Conservation (phyloP, 306 rosid species). For the Castanea crenata region DNA sequence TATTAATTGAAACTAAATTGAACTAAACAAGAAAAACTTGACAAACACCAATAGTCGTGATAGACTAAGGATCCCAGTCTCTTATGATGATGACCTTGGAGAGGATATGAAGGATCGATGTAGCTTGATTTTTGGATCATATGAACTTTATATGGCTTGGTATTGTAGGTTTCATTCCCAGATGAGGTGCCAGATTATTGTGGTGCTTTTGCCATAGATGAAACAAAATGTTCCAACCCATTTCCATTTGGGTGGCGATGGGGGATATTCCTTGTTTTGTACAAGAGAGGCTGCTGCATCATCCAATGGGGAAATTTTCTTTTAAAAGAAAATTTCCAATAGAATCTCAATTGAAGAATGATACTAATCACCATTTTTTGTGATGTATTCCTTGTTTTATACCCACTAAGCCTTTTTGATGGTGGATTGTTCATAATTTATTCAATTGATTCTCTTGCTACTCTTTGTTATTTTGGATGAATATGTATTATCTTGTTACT, state of each 20-base stretch:
- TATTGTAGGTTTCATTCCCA: background rate
- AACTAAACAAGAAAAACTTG: too few species aligned
- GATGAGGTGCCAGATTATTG: background rate
- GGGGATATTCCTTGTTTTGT: background rate
- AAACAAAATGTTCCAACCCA: background rate
- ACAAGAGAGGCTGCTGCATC: too few species aligned
- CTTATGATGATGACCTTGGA: conserved; percentile 70
- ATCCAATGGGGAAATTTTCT: background rate
- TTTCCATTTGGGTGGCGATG: background rate
- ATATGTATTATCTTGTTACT: too few species aligned
- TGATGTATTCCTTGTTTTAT: too few species aligned
- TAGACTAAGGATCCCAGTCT: conserved; percentile 71
- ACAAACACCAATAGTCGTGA: conserved; percentile 32
- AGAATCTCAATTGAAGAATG: background rate
- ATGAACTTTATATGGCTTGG: background rate
- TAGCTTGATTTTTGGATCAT: conserved; percentile 24
- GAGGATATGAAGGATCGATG: conserved; percentile 29
- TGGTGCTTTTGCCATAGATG: background rate
- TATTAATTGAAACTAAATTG: too few species aligned
- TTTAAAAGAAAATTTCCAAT: too few species aligned
- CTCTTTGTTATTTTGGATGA: too few species aligned
- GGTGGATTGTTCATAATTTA: too few species aligned
- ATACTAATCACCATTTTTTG: too few species aligned
- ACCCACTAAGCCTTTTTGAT: background rate
- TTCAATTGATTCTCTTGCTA: too few species aligned